Base-by-base conservation (phyloP, 1,284 basidiomycete species). In the Wallemia ichthyophaga region DNA sequence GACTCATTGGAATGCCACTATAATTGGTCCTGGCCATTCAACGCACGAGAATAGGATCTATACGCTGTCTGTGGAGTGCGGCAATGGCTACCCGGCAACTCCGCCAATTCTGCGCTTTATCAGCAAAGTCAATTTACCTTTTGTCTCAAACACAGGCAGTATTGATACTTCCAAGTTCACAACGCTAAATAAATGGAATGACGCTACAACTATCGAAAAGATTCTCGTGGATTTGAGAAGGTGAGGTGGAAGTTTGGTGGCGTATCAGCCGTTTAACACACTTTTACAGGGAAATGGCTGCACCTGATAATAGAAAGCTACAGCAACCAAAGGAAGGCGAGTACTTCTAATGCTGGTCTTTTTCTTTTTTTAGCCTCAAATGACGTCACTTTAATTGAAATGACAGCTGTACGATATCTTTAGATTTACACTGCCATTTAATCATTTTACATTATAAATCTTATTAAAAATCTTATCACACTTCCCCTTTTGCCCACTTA, bases 21-120 rank as follows among this genome's bases (percentile, higher is more conserved):
- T 98, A 73, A 87, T 98, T 63, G 94, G 92, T 9, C 92, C 94
- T 28, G 89, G 89, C 60, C 66, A 89, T 84, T 91, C 86, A 27
- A 87, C 92, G 13, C 89, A 92, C 71, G 89, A 98, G 77, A 98
- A 98, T 73, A 79, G 92, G 59, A 98, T 98, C 72, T 98, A 96
- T 77, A 85, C 81, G 61, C 78, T 98, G 66, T 85, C 83, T 74
- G 91, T 98, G 68, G 74, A 76, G 66, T 96, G 92, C 68, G 85
- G 81, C 32, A 73, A 79, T 5, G 64, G 69, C 2, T 98, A 98
- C 70, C 92, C 94, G 5, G 85, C 91, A 64, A 62, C 63, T 21
- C 83, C 80, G 1, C 88, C 87, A 13, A 71, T 72, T n/a, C 76
- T 92, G 58, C 77, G 80, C 61, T 98, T 98, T 71, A 68, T 85